These are phyloP conservation scores for Orobanche coerulescens DNA, from an alignment of 257 asterid species.

Conservation along the genomic window DNA sequence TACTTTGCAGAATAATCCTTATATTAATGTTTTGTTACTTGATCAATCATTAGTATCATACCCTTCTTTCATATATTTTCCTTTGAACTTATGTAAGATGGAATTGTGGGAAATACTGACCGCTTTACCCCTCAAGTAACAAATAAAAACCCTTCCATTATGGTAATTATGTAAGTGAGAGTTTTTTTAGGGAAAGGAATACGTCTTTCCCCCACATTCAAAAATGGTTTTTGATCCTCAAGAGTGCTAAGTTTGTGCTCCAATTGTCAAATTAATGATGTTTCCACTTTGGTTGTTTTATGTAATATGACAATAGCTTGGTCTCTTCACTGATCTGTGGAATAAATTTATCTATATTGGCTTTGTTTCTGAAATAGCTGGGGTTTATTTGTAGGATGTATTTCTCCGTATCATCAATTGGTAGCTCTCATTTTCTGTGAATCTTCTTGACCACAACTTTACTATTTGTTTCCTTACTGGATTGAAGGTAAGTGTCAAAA, in stretches of 20 bases:
- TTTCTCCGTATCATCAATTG: slow-evolving; percentile 12
- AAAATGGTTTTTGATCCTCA: background rate
- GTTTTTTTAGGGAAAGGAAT: background rate
- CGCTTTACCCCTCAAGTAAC: background rate
- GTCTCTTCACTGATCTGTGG: background rate
- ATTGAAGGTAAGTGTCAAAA: slow-evolving; percentile 25
- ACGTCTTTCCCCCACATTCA: background rate
- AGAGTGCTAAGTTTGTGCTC: background rate
- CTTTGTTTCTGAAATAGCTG: slow-evolving; percentile 1
- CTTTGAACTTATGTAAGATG: background rate
- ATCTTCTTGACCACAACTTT: slow-evolving; percentile 25
- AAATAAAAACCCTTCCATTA: background rate
- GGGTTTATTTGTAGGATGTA: background rate
- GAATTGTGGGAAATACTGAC: background rate
- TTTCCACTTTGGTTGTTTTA: background rate
- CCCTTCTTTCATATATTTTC: background rate
- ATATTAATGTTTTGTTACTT: background rate
- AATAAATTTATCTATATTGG: background rate
- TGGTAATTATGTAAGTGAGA: background rate
- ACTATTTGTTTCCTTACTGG: slow-evolving; percentile 21
- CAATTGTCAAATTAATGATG: slow-evolving; percentile 7
- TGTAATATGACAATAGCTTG: background rate
- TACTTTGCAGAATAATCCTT: background rate
- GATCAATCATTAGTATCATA: background rate
- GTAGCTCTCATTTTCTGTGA: background rate